phyloP scores from a whole-genome alignment of 2,329 filamentous ascomycete genomes.

The Stemphylium vesicarium region DNA sequence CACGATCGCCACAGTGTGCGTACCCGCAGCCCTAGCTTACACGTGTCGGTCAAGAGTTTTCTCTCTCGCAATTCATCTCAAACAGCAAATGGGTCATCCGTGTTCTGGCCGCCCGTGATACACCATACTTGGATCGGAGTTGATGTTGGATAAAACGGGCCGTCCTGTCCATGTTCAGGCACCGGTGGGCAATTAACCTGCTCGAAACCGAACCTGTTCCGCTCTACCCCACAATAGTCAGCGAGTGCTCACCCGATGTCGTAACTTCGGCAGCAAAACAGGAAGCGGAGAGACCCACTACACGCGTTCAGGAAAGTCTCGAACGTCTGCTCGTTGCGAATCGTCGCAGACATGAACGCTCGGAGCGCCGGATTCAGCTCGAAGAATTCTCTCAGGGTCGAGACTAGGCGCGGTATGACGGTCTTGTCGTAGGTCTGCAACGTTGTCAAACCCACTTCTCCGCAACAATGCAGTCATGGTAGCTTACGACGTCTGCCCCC shows the following conservation, averaged over 20 bases:
- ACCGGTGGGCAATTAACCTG: conserved; percentile 41
- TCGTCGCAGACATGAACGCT: conserved; percentile 72
- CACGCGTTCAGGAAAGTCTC: conserved; percentile 67
- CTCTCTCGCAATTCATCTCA: conserved; percentile 19
- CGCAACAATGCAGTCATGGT: conserved; percentile 10
- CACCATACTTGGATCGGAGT: conserved; percentile 65
- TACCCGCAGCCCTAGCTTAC: conserved; percentile 26
- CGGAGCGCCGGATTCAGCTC: conserved; percentile 61
- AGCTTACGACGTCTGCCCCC: conserved; percentile 71
- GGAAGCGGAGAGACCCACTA: conserved; percentile 51
- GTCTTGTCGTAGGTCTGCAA: conserved; percentile 71
- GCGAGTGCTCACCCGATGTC: conserved; percentile 33
- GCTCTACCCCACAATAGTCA: conserved; percentile 50
- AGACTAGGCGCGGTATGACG: conserved; percentile 68
- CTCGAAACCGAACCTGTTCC: conserved; percentile 45
- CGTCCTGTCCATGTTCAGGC: conserved; percentile 56
- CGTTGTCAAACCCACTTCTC: conserved; percentile 22
- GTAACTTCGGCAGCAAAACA: conserved; percentile 23
- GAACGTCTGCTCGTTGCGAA: conserved; percentile 74
- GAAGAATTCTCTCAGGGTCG: conserved; percentile 69
- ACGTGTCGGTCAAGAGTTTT: conserved; percentile 27
- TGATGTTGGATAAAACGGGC: conserved; percentile 69
- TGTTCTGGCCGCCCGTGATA: conserved; percentile 42
- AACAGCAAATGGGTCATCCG: conserved; percentile 33
- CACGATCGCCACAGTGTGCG: conserved; percentile 18